Conservation (phyloP, 2,329 filamentous ascomycete species). For the Laburnicola sp. region DNA sequence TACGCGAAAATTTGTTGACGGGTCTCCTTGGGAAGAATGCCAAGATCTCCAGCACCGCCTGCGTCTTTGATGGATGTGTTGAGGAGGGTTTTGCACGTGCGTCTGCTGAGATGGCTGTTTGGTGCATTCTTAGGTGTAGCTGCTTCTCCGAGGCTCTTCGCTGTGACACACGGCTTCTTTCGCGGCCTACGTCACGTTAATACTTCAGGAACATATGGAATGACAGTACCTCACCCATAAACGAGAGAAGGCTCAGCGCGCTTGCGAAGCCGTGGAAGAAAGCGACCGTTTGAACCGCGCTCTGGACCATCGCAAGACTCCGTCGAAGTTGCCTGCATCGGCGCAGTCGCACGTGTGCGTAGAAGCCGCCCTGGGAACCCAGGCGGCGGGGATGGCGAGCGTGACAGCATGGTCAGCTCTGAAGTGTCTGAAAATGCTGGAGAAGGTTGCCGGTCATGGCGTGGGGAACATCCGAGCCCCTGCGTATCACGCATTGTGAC, state of each 20-base stretch:
- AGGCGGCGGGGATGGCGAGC: slow-evolving; percentile 14
- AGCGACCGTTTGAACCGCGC: not conserved
- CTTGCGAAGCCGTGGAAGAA: not conserved
- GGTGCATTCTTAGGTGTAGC: not conserved
- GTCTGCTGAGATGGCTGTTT: not conserved
- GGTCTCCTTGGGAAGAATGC: slow-evolving; percentile 15
- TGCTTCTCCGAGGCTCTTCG: not conserved
- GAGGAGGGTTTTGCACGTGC: not conserved
- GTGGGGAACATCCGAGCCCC: no score
- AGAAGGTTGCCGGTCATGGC: not conserved
- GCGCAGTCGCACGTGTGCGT: not conserved
- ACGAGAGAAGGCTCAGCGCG: not conserved
- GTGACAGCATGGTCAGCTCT: slow-evolving; percentile 5
- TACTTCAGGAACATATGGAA: not conserved
- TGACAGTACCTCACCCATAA: not conserved
- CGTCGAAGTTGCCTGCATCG: not conserved
- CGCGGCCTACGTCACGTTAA: not conserved
- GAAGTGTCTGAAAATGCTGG: slow-evolving; percentile 9
- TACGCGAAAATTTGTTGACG: slow-evolving; percentile 15
- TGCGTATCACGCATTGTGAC: no score
- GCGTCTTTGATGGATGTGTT: not conserved
- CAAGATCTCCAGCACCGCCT: slow-evolving; percentile 14
- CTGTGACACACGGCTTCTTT: not conserved
- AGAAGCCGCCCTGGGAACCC: not conserved
- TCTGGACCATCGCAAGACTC: not conserved